phyloP scores from a whole-genome alignment of 2,329 filamentous ascomycete species.

The Didymellaceae sp. region DNA sequence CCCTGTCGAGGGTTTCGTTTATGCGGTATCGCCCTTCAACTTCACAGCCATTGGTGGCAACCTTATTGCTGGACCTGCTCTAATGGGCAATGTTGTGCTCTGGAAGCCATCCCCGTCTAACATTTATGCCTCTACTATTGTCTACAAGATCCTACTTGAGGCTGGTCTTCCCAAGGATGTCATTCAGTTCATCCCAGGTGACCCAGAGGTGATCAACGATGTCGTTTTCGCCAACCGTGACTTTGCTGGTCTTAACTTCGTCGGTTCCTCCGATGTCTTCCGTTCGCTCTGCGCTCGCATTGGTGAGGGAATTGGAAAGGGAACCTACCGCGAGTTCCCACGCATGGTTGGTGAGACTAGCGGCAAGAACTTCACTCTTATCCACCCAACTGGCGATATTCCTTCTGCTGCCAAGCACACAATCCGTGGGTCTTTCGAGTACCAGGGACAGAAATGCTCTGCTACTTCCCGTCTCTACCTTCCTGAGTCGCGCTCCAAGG shows the following conservation, averaged over 20 bases:
- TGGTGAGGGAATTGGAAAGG: slow-evolving; percentile 77
- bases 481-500: slow-evolving; percentile 72
- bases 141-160: slow-evolving; percentile 90
- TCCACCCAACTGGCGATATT: slow-evolving; percentile 77
- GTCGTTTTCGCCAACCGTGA: slow-evolving; percentile 75
- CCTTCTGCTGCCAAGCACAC: slow-evolving; percentile 80
- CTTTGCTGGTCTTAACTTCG: slow-evolving; percentile 91
- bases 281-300: slow-evolving; percentile 85
- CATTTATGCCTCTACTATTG: slow-evolving; percentile 83
- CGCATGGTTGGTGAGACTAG: slow-evolving; percentile 88
- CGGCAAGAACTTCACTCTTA: slow-evolving; percentile 88
- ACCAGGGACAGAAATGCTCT: slow-evolving; percentile 88
- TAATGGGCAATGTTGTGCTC: slow-evolving; percentile 90
- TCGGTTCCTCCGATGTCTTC: slow-evolving; percentile 89
- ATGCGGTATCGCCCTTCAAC: slow-evolving; percentile 92
- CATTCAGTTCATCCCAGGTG: slow-evolving; percentile 89
- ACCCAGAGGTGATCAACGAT: slow-evolving; percentile 81
- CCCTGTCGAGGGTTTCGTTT: slow-evolving; percentile 90
- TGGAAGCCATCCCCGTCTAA: slow-evolving; percentile 93
- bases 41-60: slow-evolving; percentile 94
- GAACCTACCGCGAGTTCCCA: slow-evolving; percentile 81
- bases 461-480: slow-evolving; percentile 82
- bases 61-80: slow-evolving; percentile 77
- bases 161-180: slow-evolving; percentile 86
- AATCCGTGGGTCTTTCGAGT: slow-evolving; percentile 84